A percentile compares a stretch with the other conserved stretches of the same genome.
phyloP scores from a whole-genome alignment of 305 asterid genomes.

The Withania somnifera region DNA sequence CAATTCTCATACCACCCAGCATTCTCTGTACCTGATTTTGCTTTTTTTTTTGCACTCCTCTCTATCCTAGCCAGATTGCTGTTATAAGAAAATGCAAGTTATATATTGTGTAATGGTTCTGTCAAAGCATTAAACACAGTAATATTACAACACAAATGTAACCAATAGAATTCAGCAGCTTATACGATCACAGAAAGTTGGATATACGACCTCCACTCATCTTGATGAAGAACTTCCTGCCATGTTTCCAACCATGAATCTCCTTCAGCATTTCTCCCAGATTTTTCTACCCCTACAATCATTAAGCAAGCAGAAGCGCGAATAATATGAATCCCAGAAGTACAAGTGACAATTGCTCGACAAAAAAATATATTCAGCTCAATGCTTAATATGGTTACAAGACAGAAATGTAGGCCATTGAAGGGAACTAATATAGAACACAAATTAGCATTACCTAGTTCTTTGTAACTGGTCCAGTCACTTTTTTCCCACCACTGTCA shows the following conservation, averaged over 20 bases:
- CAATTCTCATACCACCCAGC: slow-evolving; percentile 97
- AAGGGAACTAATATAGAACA: background rate
- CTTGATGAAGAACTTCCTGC: slow-evolving; percentile 93
- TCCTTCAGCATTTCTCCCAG: slow-evolving; percentile 84
- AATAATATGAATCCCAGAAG: background rate
- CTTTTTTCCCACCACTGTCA: slow-evolving; percentile 99
- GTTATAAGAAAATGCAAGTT: slow-evolving; percentile 18
- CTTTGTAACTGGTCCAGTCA: slow-evolving; percentile 98
- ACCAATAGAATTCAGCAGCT: background rate
- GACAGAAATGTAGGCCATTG: background rate
- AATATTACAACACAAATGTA: background rate
- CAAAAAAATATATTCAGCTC: background rate
- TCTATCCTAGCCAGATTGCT: slow-evolving; percentile 95
- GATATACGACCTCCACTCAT: slow-evolving; percentile 75
- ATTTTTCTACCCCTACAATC: slow-evolving; percentile 77
- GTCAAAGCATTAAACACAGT: background rate
- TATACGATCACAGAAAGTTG: background rate
- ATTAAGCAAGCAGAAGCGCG: background rate
- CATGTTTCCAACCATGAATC: slow-evolving; percentile 99
- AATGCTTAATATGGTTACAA: background rate
- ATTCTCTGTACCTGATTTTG: slow-evolving; percentile 79
- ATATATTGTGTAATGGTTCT: background rate
- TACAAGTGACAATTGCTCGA: background rate
- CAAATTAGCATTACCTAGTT: slow-evolving; percentile 52
- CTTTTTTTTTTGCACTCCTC: slow-evolving; percentile 95